Percentiles rank a stretch among this genome's conserved stretches.
Evolutionary conservation across 352 stramenopile species (phyloP).

Genomic region (Pythium scleroteichum): DNA sequence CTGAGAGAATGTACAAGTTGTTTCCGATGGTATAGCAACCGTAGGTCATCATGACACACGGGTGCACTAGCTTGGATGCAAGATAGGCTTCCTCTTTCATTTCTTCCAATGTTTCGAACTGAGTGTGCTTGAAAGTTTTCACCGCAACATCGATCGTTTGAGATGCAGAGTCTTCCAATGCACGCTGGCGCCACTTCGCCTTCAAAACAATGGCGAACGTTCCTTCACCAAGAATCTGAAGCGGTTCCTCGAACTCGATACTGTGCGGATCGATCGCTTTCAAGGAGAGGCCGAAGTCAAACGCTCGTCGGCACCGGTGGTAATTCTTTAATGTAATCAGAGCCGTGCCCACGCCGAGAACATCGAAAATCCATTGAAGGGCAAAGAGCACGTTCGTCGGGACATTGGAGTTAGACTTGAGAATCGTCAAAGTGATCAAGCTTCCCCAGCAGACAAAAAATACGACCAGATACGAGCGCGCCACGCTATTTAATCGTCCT

Average conservation of each 20-base stretch:
- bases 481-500: conserved; percentile 63
- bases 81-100: conserved; percentile 84
- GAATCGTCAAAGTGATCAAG: conserved; percentile 59
- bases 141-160: conserved; percentile 71
- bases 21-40: conserved; percentile 78
- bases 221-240: conserved; percentile 80
- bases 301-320: conserved; percentile 65
- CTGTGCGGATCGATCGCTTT: conserved; percentile 76
- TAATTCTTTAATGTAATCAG: conserved; percentile 78
- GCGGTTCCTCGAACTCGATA: conserved; percentile 78
- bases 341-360: conserved; percentile 63
- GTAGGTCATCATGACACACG: conserved; percentile 85
- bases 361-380: conserved; percentile 69
- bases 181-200: conserved; percentile 65
- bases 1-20: conserved; percentile 83
- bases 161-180: conserved; percentile 40
- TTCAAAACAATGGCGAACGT: conserved; percentile 79
- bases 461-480: conserved; percentile 64
- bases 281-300: conserved; percentile 76
- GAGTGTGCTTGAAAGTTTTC: conserved; percentile 81
- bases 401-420: conserved; percentile 39
- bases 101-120: conserved; percentile 74
- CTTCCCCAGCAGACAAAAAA: conserved; percentile 79
- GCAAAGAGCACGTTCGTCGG: conserved; percentile 40
- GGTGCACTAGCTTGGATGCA: conserved; percentile 74